Conservation (phyloP, 345 rosid genomes). For the Hirschfeldia incana region DNA sequence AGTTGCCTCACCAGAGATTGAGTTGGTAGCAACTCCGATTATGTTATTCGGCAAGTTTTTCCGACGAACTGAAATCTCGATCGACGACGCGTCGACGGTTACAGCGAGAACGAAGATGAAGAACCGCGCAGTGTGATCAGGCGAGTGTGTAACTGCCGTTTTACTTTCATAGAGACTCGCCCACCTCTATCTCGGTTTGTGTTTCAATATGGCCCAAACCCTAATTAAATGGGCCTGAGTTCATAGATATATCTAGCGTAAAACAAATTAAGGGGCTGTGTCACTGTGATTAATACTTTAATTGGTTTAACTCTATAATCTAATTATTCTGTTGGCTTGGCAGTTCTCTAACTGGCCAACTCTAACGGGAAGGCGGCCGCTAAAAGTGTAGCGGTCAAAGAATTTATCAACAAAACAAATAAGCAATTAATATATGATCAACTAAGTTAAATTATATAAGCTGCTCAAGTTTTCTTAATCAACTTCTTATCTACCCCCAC, state of each 20-base stretch:
- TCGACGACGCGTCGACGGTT: conserved; percentile 25
- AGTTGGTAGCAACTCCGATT: conserved; percentile 35
- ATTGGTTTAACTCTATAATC: too few species aligned
- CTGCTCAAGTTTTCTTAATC: not conserved
- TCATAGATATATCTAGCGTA: not conserved
- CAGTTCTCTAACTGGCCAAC: conserved; percentile 18
- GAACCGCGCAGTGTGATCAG: conserved; percentile 41
- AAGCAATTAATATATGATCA: conserved; percentile 2
- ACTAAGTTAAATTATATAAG: not conserved
- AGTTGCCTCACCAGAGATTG: conserved; percentile 34
- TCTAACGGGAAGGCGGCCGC: conserved; percentile 15
- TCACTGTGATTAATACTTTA: too few species aligned
- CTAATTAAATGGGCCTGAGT: not conserved
- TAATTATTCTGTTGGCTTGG: not conserved
- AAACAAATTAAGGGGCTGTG: too few species aligned
- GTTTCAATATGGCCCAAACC: not conserved
- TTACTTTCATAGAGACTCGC: not conserved
- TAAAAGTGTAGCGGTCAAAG: conserved; percentile 18
- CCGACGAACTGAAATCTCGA: conserved; percentile 33
- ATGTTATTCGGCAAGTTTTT: not conserved
- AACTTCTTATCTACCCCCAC: conserved; percentile 30
- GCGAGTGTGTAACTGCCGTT: conserved; percentile 29
- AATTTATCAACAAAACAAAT: conserved; percentile 14
- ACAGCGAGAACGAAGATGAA: conserved; percentile 27
- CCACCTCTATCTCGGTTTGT: not conserved